These are phyloP conservation scores for Daldinia sp. DNA, from an alignment of 2,329 filamentous ascomycete species.

Conservation along the genomic window DNA sequence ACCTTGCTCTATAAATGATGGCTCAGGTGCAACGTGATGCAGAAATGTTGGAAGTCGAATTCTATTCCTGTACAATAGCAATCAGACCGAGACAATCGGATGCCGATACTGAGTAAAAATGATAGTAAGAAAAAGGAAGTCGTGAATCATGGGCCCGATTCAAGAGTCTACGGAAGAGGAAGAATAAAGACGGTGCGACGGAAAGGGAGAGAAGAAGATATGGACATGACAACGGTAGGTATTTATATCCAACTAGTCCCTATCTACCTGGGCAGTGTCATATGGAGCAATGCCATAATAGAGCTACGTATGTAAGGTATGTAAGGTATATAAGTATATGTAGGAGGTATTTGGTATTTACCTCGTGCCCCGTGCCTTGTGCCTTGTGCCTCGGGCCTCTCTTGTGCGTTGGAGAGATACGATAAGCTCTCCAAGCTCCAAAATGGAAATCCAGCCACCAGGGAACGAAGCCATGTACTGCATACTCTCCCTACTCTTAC, in stretches of 20 bases:
- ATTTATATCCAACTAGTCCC: constrained; percentile 32
- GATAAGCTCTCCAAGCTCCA: constrained; percentile 14
- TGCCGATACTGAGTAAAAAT: constrained; percentile 4
- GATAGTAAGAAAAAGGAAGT: constrained; percentile 3
- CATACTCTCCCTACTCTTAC: background rate
- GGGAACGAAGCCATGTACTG: constrained; percentile 20
- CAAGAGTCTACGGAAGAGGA: constrained; percentile 9
- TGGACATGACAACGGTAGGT: constrained; percentile 12
- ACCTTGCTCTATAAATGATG: constrained; percentile 16
- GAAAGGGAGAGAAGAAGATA: constrained; percentile 6
- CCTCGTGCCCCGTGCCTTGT: no score
- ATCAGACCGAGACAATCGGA: constrained; percentile 13
- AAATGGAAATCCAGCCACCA: no score
- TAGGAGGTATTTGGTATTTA: no score
- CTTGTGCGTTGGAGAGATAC: constrained; percentile 22
- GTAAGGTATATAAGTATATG: background rate
- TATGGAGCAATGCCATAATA: background rate
- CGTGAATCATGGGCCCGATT: constrained; percentile 18
- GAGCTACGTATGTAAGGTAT: background rate
- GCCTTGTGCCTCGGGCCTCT: constrained; percentile 13
- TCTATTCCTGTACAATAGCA: constrained; percentile 25
- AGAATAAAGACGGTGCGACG: constrained; percentile 13
- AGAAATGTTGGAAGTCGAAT: constrained; percentile 18
- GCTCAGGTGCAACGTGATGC: constrained; percentile 28
- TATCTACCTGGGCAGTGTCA: background rate